Conservation (phyloP, 257 asterid genomes). For the Plantago major region DNA sequence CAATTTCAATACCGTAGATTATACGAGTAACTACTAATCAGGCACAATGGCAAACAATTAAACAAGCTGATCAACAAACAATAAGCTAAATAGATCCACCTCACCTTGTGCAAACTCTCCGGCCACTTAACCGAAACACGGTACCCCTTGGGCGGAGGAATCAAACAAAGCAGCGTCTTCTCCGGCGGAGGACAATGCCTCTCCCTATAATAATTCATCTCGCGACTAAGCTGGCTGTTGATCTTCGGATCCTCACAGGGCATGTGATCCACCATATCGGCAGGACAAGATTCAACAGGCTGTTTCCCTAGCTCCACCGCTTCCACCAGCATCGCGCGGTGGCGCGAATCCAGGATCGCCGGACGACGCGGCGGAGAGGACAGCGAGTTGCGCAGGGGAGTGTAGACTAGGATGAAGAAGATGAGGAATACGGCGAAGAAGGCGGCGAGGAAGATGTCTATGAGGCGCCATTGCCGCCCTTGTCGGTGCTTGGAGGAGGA, state of each 20-base stretch:
- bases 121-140: constrained; percentile 89
- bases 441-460: constrained; percentile 34
- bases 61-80: no score
- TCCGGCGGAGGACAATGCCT: constrained; percentile 87
- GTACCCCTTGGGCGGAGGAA: constrained; percentile 86
- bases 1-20: no score
- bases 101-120: constrained; percentile 84
- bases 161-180: constrained; percentile 83
- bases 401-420: constrained; percentile 38
- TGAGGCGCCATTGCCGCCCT: constrained; percentile 37
- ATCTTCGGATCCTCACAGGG: constrained; percentile 95
- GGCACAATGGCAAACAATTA: not conserved
- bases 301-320: constrained; percentile 40
- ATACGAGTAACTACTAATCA: no score
- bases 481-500: constrained; percentile 33
- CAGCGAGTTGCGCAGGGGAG: constrained; percentile 39
- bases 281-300: constrained; percentile 55
- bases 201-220: constrained; percentile 91
- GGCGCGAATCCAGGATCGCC: constrained; percentile 34
- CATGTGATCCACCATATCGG: constrained; percentile 84
- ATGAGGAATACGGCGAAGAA: constrained; percentile 39
- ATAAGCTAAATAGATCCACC: not conserved
- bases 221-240: constrained; percentile 88
- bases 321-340: constrained; percentile 30
- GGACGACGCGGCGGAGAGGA: constrained; percentile 37